Evolutionary conservation across 768 basidiomycete species (phyloP).

Genomic region (Kondoa malvinella): DNA sequence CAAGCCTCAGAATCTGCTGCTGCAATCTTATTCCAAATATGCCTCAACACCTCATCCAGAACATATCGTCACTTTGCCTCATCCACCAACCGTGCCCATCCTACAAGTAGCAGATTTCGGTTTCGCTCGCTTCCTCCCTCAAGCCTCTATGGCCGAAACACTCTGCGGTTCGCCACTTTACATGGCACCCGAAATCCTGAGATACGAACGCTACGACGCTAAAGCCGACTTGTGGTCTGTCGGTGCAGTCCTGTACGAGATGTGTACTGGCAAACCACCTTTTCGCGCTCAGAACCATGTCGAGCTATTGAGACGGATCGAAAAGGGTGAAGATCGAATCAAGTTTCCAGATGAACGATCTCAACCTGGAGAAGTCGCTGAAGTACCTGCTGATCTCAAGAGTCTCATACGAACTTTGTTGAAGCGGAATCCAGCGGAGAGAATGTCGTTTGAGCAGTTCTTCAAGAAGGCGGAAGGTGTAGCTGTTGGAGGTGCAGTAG

Average conservation of each 20-base stretch:
- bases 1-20: constrained; percentile 85
- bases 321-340: constrained; percentile 62
- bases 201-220: constrained; percentile 93
- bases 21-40: constrained; percentile 61
- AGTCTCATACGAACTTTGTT: constrained; percentile 65
- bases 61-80: constrained; percentile 27
- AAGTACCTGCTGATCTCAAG: constrained; percentile 51
- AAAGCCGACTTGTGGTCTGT: constrained; percentile 98
- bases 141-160: constrained; percentile 89
- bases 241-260: constrained; percentile 90
- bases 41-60: constrained; percentile 55
- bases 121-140: constrained; percentile 80
- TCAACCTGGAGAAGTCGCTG: constrained; percentile 37
- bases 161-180: constrained; percentile 96
- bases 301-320: constrained; percentile 82
- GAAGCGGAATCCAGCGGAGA: constrained; percentile 63
- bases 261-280: constrained; percentile 79
- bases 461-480: constrained; percentile 38
- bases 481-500: constrained; percentile 11
- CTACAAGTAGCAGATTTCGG: constrained; percentile 98
- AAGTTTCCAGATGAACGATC: constrained; percentile 71
- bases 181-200: constrained; percentile 96
- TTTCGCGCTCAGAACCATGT: constrained; percentile 93
- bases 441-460: constrained; percentile 80
- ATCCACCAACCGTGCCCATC: constrained; percentile 79